Evolutionary conservation across 345 rosid species (phyloP), one percentile per base, ranked within the genome.

Genomic region (Microthlaspi erraticum): DNA sequence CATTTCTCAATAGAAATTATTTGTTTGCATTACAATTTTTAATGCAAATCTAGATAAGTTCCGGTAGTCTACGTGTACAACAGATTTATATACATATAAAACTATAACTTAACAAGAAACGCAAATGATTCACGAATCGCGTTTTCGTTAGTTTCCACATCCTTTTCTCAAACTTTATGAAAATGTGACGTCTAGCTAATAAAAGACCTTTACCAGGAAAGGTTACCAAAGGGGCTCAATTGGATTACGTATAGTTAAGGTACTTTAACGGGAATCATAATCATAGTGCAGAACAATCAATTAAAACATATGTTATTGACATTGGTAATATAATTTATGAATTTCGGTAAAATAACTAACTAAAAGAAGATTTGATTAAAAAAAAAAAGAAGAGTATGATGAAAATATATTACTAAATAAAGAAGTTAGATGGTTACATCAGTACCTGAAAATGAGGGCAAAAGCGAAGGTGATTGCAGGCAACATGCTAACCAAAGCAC

Each of bases 401-500:
- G 5, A 11, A 7, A 18, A 37, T 5, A 34, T 53, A 33, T 5
- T 18, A 37, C 32, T 14, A 8, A 44, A 29, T 3, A 49, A 61
- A 46, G 54, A 76, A 41, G 69, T 34, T 46, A 45, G 64, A 70
- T 46, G 61, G 66, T 56, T 51, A n/a, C 31, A 20, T 70, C 59
- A 16, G 31, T 78, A 84, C 90, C 88, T 77, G 69, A 84, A 79
- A 62, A 84, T 77, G 14, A 86, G 72, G 33, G 86, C 83, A 73
- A 81, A 64, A 26, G 82, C 53, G 49, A 86, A 86, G 18, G 90
- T 86, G 38, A 84, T 58, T 37, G 82, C 90, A 46, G 90, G 90
- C 44, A 84, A 83, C 82, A 82, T 56, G 77, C 83, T 84, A 44
- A 75, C n/a, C 68, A 86, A 75, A 50, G 88, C 90, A 77, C 86